A percentile compares a stretch with the other conserved stretches of the same genome.
Conservation (phyloP, 768 basidiomycete species). For the Rhizopogon vesiculosus region DNA sequence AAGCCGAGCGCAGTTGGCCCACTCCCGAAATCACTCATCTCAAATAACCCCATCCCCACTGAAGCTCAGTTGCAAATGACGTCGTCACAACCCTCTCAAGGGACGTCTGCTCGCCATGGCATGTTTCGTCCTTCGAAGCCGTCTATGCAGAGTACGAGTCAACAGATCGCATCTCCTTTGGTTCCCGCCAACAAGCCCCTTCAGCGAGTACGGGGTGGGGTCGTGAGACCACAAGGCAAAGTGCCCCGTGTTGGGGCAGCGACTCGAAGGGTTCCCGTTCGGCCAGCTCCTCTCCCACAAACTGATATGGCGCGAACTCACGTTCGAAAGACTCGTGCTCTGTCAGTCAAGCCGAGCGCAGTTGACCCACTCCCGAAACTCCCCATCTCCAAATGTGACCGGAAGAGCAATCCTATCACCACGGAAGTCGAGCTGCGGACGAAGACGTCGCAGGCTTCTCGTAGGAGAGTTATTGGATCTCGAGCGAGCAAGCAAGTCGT, state of each 20-base stretch:
- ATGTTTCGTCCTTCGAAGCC: too few relatives aligned
- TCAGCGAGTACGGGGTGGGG: too few relatives aligned
- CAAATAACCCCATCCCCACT: too few relatives aligned
- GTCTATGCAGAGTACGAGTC: too few relatives aligned
- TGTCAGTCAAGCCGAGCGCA: neutral
- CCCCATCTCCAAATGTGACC: neutral
- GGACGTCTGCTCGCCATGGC: too few relatives aligned
- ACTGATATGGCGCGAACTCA: neutral
- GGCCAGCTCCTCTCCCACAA: neutral
- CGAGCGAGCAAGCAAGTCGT: too few relatives aligned
- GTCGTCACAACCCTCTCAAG: too few relatives aligned
- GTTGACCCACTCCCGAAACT: neutral
- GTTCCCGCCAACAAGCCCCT: too few relatives aligned
- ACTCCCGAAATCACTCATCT: neutral
- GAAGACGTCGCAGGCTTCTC: neutral
- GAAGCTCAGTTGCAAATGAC: too few relatives aligned
- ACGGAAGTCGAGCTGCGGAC: neutral
- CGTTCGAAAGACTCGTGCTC: neutral
- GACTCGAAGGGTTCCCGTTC: conserved; percentile 28
- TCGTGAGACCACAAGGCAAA: too few relatives aligned
- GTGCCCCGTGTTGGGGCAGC: conserved; percentile 9
- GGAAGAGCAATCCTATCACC: neutral
- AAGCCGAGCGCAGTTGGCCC: neutral
- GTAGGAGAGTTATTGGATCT: neutral
- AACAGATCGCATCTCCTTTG: too few relatives aligned